Conservation (phyloP, 371 early-diverging fungal species). For the Mortierella sp. region DNA sequence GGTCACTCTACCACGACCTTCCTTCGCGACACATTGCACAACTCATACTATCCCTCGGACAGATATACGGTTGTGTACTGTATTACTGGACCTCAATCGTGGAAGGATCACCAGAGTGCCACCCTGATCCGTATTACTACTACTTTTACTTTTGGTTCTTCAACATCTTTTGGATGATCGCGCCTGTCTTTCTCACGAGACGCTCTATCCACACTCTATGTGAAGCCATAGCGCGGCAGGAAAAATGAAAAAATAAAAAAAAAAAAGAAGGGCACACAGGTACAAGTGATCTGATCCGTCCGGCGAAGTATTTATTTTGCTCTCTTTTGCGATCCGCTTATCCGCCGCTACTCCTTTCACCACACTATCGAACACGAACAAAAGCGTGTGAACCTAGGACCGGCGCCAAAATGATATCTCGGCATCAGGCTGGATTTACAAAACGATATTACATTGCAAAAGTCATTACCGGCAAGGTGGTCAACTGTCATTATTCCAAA, state of each 20-base stretch:
- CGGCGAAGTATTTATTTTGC: too few species aligned
- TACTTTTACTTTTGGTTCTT: conserved; percentile 78
- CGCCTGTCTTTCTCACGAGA: conserved; percentile 61
- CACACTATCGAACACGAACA: too few species aligned
- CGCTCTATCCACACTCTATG: conserved; percentile 8
- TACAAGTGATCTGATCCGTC: too few species aligned
- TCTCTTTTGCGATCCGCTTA: too few species aligned
- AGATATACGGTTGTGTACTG: conserved; percentile 78
- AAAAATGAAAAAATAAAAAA: neutral
- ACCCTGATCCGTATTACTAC: conserved; percentile 75
- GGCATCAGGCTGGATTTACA: too few species aligned
- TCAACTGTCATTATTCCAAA: too few species aligned
- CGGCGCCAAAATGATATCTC: too few species aligned
- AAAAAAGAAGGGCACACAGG: too few species aligned
- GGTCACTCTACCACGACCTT: conserved; percentile 64
- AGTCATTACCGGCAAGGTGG: too few species aligned
- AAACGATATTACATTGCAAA: too few species aligned
- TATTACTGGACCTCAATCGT: conserved; percentile 74
- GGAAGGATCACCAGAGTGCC: conserved; percentile 68
- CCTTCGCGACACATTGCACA: conserved; percentile 77
- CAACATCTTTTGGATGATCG: conserved; percentile 76
- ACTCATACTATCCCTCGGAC: conserved; percentile 72
- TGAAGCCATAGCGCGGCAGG: conserved; percentile 3
- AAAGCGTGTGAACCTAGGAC: too few species aligned
- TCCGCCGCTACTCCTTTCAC: too few species aligned